phyloP scores from a whole-genome alignment of 208 protist genomes.

The Phytomonas francai region DNA sequence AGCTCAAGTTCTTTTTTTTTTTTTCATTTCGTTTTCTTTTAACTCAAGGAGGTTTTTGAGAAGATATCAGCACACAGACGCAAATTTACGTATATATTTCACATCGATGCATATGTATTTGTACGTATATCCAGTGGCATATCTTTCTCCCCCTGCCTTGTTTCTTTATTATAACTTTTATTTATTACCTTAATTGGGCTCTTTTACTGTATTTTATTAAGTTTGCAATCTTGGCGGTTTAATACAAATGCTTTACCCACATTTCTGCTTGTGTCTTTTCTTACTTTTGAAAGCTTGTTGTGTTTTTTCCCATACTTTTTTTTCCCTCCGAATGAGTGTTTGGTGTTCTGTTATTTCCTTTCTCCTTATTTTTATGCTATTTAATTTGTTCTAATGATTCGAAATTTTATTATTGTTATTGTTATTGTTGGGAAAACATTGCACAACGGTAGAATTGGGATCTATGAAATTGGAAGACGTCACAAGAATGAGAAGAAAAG shows the following conservation, averaged over 20 bases:
- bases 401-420: constrained; percentile 3
- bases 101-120: constrained; percentile 12
- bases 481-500: background rate
- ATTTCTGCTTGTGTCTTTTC: constrained; percentile 6
- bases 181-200: constrained; percentile 2
- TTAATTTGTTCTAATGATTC: constrained; percentile 6
- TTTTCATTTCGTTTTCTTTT: constrained; percentile 14
- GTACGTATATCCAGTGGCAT: constrained; percentile 10
- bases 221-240: constrained; percentile 6
- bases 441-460: background rate
- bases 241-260: constrained; percentile 6
- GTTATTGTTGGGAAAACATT: background rate
- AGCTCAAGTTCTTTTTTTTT: constrained; percentile 6
- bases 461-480: background rate
- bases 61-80: constrained; percentile 8
- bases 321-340: background rate
- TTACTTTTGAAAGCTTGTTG: constrained; percentile 8
- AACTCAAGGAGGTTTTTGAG: background rate
- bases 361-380: constrained; percentile 3
- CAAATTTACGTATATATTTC: constrained; percentile 7
- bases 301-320: constrained; percentile 4
- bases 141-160: constrained; percentile 8
- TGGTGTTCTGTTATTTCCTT: background rate
- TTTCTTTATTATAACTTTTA: constrained; percentile 11
- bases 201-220: constrained; percentile 13